Conservation (phyloP, 306 rosid genomes). For the Ceratonia siliqua region DNA sequence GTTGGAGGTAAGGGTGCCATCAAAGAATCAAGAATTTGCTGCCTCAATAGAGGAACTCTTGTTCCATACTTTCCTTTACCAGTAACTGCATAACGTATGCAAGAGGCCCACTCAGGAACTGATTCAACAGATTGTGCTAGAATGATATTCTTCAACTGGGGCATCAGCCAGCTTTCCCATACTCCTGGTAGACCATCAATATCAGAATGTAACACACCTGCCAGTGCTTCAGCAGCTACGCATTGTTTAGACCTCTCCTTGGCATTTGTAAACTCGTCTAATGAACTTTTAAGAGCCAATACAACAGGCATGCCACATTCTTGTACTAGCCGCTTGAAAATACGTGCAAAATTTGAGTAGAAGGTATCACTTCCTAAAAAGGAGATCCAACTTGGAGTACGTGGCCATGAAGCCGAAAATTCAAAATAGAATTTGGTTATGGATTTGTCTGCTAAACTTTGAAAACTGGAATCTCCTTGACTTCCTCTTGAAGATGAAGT, state of each 20-base stretch:
- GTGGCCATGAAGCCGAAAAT: constrained; percentile 99
- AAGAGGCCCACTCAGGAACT: constrained; percentile 96
- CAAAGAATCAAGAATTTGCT: constrained; percentile 83
- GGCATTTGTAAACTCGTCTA: constrained; percentile 81
- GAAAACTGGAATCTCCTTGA: constrained; percentile 83
- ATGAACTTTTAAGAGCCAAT: constrained; percentile 68
- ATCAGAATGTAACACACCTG: constrained; percentile 95
- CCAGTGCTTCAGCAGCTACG: constrained; percentile 98
- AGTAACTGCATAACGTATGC: constrained; percentile 93
- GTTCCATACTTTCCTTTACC: constrained; percentile 97
- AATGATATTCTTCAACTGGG: constrained; percentile 80
- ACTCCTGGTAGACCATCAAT: constrained; percentile 72
- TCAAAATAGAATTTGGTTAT: constrained; percentile 94
- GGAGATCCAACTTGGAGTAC: constrained; percentile 96
- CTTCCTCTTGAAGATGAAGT: constrained; percentile 71
- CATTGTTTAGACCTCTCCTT: constrained; percentile 99
- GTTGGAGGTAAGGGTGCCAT: constrained; percentile 76
- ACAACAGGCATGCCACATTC: constrained; percentile 93
- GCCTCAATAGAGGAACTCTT: constrained; percentile 85
- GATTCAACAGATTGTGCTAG: constrained; percentile 91
- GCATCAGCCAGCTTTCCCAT: constrained; percentile 92
- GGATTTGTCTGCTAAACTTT: constrained; percentile 95
- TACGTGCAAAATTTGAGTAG: constrained; percentile 90
- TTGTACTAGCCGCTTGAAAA: constrained; percentile 88
- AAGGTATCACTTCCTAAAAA: constrained; percentile 81